Evolutionary conservation across 2,329 filamentous ascomycete genomes (phyloP).

Genomic region (Teratosphaeria destructans): DNA sequence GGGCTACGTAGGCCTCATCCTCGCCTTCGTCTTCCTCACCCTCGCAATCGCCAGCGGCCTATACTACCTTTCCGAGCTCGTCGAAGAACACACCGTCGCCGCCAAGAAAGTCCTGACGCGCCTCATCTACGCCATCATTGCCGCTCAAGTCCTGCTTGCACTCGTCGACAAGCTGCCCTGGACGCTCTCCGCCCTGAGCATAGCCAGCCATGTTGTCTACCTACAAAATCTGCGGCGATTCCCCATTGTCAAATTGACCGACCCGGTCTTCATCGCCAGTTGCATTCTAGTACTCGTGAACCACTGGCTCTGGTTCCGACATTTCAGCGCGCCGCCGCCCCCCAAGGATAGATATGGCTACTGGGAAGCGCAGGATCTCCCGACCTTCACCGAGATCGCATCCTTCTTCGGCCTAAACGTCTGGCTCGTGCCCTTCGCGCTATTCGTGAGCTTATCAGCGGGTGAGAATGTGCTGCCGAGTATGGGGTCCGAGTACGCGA

Average conservation of each 20-base stretch:
- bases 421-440: slow-evolving; percentile 88
- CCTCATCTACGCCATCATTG: slow-evolving; percentile 75
- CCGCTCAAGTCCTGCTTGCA: slow-evolving; percentile 61
- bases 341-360: slow-evolving; percentile 53
- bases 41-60: slow-evolving; percentile 95
- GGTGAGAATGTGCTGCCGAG: slow-evolving; percentile 91
- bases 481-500: slow-evolving; percentile 69
- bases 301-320: slow-evolving; percentile 90
- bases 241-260: slow-evolving; percentile 71
- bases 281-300: slow-evolving; percentile 79
- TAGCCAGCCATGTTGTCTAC: slow-evolving; percentile 76
- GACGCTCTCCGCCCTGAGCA: slow-evolving; percentile 59
- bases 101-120: slow-evolving; percentile 77
- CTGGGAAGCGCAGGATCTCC: slow-evolving; percentile 42
- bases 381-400: slow-evolving; percentile 86
- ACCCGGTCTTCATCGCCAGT: slow-evolving; percentile 75
- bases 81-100: slow-evolving; percentile 93
- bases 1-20: slow-evolving; percentile 74
- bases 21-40: slow-evolving; percentile 90
- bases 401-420: slow-evolving; percentile 94
- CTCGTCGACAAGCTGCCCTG: slow-evolving; percentile 80
- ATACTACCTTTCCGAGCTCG: slow-evolving; percentile 95
- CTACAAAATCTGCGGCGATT: slow-evolving; percentile 72
- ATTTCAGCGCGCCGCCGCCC: slow-evolving; percentile 59
- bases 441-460: slow-evolving; percentile 89